Evolutionary conservation across 495 filamentous ascomycete species (phyloP).

Genomic region (Cetradonia linearis): DNA sequence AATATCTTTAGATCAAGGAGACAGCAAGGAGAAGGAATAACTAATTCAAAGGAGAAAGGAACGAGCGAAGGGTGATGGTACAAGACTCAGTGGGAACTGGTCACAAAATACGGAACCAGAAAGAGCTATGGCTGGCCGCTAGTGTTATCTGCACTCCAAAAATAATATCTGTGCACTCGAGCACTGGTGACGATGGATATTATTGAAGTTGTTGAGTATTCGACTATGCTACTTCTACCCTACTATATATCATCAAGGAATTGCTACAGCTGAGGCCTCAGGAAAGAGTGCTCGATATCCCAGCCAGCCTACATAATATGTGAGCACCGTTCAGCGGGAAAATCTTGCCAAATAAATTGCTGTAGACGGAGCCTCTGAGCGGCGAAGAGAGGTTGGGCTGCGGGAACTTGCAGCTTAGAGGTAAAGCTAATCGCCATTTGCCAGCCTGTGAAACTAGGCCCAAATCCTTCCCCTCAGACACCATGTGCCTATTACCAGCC

Average conservation of each 20-base stretch:
- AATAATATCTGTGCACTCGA: slow-evolving; percentile 6
- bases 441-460: slow-evolving; percentile 8
- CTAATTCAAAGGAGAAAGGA: background rate
- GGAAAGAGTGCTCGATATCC: background rate
- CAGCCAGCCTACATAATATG: background rate
- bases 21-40: background rate
- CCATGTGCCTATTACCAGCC: slow-evolving; percentile 4
- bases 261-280: background rate
- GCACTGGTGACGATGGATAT: background rate
- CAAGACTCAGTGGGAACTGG: background rate
- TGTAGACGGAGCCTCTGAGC: background rate
- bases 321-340: background rate
- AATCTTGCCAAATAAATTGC: background rate
- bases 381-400: background rate
- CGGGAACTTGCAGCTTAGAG: background rate
- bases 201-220: background rate
- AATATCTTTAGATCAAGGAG: background rate
- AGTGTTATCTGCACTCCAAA: slow-evolving; percentile 3
- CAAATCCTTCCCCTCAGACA: slow-evolving; percentile 7
- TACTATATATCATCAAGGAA: background rate
- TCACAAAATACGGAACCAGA: background rate
- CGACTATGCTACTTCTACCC: background rate
- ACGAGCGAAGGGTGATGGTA: background rate
- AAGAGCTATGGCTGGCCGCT: slow-evolving; percentile 3
- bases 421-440: background rate